Base-by-base conservation (phyloP, 1,284 basidiomycete species). In the Malassezia slooffiae region DNA sequence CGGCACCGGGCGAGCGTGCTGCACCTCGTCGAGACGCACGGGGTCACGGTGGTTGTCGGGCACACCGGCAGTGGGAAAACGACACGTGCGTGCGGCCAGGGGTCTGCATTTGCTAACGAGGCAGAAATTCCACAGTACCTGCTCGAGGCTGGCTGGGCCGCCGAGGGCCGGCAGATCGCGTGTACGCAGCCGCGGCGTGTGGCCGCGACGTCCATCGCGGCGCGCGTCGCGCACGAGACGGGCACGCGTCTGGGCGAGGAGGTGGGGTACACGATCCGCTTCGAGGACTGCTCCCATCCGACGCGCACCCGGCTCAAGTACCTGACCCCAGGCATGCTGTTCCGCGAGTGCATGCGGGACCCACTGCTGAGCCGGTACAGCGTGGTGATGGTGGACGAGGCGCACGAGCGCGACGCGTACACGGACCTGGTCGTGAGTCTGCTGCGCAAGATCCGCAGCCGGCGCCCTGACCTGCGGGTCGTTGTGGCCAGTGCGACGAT, bases 401-500 rank as follows among this genome's bases (percentile, higher is more conserved):
- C 71, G 3, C 72, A 74, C 47, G 72, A 74, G 47, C 47, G 72
- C 6, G 60, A 60, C 16, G 57, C 54, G 22, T 70, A 71, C 43
- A 71, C 69, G 7, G 72, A 74, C 44, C 43, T 74, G 19, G 47
- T 74, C 12, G 47, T 74, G 11, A 71, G 67, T 3, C 52, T 72
- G 8, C 54, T 74, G 9, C 15, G 13, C 46, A 40, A 38, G 56
- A 90, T 97, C 44, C 81, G 85, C 32, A 77, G 80, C 42, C 90
- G 91, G 67, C 77, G 91, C 32, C 85, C 86, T 2, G 81, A 83
- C 6, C 77, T 97, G 33, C 78, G 93, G 17, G 74, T 97, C 19
- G 81, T 97, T 32, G 80, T 97, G 24, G 90, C 89, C 3, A 93
- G 89, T 4, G 93, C 93, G 1, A 97, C 91, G 1, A 79, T 96